A percentile compares a stretch with the other conserved stretches of the same genome.
Conservation (phyloP, 768 basidiomycete species). For the Russula griseocarnosa region DNA sequence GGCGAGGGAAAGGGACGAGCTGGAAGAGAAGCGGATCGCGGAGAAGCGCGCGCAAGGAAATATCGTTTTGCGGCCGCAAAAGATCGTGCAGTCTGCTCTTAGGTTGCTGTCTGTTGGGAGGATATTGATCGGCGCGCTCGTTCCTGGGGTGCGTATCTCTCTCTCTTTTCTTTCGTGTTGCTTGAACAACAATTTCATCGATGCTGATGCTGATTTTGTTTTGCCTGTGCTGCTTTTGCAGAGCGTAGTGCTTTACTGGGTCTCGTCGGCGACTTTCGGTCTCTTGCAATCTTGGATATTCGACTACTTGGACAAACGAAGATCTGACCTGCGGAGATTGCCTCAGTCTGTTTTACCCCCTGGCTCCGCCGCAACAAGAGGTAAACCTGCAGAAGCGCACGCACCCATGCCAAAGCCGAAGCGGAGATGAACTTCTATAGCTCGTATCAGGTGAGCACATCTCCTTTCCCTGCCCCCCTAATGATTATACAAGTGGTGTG, state of each 20-base stretch:
- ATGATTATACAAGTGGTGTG: slow-evolving; percentile 74
- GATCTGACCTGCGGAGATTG: slow-evolving; percentile 29
- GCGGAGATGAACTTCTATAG: slow-evolving; percentile 6
- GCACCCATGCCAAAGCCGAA: slow-evolving; percentile 6
- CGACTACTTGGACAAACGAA: slow-evolving; percentile 56
- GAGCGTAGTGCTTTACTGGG: slow-evolving; percentile 74
- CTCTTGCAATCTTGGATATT: slow-evolving; percentile 70
- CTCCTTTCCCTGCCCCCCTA: slow-evolving; percentile 30
- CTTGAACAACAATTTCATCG: neutral
- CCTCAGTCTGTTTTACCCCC: neutral
- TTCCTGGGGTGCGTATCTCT: slow-evolving; percentile 60
- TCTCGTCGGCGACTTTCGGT: slow-evolving; percentile 70
- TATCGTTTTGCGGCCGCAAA: slow-evolving; percentile 44
- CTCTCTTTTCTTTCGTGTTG: too few relatives aligned
- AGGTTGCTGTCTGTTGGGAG: slow-evolving; percentile 58
- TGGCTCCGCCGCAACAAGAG: neutral
- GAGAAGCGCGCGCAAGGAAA: slow-evolving; percentile 43
- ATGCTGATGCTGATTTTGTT: slow-evolving; percentile 11
- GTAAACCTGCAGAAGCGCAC: neutral
- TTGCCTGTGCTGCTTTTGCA: slow-evolving; percentile 31
- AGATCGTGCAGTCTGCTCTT: slow-evolving; percentile 52
- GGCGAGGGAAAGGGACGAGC: slow-evolving; percentile 48
- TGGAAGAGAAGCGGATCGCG: slow-evolving; percentile 46
- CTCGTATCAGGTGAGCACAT: slow-evolving; percentile 16
- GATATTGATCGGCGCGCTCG: slow-evolving; percentile 62